These are phyloP conservation scores for Tulasnella sp. DNA, from an alignment of 768 basidiomycete genomes.

Conservation along the genomic window DNA sequence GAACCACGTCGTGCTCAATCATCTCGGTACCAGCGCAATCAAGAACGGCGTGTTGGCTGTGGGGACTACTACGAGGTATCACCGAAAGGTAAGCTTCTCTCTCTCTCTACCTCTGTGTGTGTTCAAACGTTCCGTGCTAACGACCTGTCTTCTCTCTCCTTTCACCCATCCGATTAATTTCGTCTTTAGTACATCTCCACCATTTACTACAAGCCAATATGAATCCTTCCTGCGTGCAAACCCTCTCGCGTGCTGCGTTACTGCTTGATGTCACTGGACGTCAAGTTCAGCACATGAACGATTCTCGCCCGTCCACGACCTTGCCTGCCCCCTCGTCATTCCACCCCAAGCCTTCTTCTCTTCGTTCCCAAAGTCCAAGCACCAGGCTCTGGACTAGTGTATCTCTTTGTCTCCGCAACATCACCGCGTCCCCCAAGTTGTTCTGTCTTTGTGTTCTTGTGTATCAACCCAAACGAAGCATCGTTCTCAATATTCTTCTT, in stretches of 20 bases:
- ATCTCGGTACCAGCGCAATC: slow-evolving; percentile 93
- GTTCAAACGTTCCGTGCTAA: neutral
- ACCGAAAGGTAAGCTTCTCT: slow-evolving; percentile 68
- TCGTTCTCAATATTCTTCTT: neutral
- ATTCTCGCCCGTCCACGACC: slow-evolving; percentile 1
- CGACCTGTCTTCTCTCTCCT: slow-evolving; percentile 26
- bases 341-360: neutral
- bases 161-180: slow-evolving; percentile 13
- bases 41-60: slow-evolving; percentile 90
- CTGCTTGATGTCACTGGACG: neutral
- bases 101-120: neutral
- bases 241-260: neutral
- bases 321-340: slow-evolving; percentile 1
- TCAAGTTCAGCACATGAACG: neutral
- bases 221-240: neutral
- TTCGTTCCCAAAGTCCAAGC: neutral
- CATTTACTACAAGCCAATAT: slow-evolving; percentile 67
- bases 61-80: slow-evolving; percentile 85
- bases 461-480: slow-evolving; percentile 11
- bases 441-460: neutral
- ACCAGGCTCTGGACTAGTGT: neutral
- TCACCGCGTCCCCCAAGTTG: neutral
- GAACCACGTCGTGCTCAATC: slow-evolving; percentile 89
- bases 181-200: slow-evolving; percentile 72
- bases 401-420: neutral